Conservation (phyloP, 139 green algal species). For the Micractinium sp. region DNA sequence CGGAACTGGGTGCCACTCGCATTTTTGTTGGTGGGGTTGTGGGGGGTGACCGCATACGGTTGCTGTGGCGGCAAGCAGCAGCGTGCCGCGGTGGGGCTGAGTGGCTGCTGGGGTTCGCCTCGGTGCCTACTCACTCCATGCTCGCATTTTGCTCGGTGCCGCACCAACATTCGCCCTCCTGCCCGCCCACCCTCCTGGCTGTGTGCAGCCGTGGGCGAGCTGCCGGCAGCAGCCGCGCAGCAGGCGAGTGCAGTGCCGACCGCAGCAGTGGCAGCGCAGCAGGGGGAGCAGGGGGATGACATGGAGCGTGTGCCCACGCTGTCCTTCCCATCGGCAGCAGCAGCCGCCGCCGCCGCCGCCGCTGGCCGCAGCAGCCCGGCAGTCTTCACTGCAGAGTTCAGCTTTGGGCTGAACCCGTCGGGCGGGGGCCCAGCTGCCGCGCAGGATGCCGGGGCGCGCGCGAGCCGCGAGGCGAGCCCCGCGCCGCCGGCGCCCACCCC, state of each 20-base stretch:
- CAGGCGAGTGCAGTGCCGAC: too few relatives aligned
- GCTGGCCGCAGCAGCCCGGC: background rate
- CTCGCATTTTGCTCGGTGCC: too few relatives aligned
- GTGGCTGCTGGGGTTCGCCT: too few relatives aligned
- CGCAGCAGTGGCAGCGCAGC: background rate
- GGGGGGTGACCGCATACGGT: too few relatives aligned
- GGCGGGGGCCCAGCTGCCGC: background rate
- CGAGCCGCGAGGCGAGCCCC: background rate
- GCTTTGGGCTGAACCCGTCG: background rate
- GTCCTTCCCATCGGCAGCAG: background rate
- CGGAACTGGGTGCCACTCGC: too few relatives aligned
- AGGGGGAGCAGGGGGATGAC: background rate
- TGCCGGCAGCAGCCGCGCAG: background rate
- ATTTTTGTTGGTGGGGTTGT: too few relatives aligned
- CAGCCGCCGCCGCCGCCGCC: background rate
- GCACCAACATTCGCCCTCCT: background rate
- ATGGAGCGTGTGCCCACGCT: slow-evolving; percentile 1
- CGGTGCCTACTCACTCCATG: too few relatives aligned
- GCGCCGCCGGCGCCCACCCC: too few relatives aligned
- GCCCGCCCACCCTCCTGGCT: background rate
- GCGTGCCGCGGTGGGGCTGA: too few relatives aligned
- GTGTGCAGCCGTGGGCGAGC: background rate
- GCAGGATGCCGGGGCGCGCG: too few relatives aligned
- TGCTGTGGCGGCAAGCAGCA: too few relatives aligned
- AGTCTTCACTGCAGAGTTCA: background rate